Evolutionary conservation across 2,329 filamentous ascomycete species (phyloP).

Genomic region (Ceratocystis eucalypticola): DNA sequence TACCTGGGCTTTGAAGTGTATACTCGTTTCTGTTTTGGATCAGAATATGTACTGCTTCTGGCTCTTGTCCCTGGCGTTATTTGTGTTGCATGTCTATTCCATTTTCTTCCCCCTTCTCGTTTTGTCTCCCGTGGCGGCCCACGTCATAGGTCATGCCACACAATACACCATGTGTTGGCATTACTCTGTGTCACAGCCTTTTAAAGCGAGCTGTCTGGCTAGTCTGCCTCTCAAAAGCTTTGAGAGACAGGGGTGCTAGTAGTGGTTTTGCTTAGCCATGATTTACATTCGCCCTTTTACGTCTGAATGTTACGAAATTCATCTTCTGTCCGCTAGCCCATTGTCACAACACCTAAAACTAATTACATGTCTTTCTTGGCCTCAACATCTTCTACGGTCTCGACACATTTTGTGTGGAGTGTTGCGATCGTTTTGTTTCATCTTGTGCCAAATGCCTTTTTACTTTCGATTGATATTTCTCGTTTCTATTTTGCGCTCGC

Average conservation of each 20-base stretch:
- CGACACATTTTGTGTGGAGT: background rate
- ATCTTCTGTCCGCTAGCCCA: conserved; percentile 4
- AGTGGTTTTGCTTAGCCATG: background rate
- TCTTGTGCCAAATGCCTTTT: background rate
- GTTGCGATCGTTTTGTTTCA: background rate
- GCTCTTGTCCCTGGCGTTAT: background rate
- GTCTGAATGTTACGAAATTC: conserved; percentile 4
- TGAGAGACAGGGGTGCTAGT: background rate
- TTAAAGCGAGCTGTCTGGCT: background rate
- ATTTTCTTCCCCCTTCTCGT: background rate
- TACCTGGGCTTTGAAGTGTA: background rate
- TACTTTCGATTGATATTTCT: background rate
- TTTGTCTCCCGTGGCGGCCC: background rate
- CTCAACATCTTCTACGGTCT: background rate
- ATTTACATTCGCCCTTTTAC: conserved; percentile 3
- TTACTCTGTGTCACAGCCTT: background rate
- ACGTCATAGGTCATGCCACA: background rate
- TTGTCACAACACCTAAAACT: conserved; percentile 12
- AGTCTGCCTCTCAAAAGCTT: background rate
- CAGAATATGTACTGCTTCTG: background rate
- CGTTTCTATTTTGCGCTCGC: background rate
- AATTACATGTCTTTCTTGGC: conserved; percentile 1
- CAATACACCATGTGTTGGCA: background rate
- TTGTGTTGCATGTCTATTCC: conserved; percentile 1
- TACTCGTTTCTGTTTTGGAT: background rate